Conservation (phyloP, 768 basidiomycete species). For the Floccularia luteovirens region DNA sequence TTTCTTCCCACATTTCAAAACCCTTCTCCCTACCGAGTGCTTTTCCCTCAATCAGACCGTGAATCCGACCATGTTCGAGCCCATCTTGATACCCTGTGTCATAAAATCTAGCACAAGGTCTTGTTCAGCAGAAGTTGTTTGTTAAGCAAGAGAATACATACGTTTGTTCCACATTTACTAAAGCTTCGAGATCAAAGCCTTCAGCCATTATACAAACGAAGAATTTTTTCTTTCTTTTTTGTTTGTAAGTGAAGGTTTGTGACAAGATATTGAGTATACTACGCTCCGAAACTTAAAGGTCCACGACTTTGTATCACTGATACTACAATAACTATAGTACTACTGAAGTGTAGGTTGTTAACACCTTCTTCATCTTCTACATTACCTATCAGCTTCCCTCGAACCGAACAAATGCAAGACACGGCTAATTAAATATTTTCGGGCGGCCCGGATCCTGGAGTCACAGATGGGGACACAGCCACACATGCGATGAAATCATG, state of each 20-base stretch:
- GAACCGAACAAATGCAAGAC: too few species aligned
- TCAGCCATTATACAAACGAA: slow-evolving; percentile 7
- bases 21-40: slow-evolving; percentile 85
- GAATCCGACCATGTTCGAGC: slow-evolving; percentile 74
- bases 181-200: slow-evolving; percentile 41
- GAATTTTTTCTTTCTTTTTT: background rate
- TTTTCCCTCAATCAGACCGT: slow-evolving; percentile 87
- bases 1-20: slow-evolving; percentile 96
- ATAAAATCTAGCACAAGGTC: slow-evolving; percentile 55
- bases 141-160: slow-evolving; percentile 13
- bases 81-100: slow-evolving; percentile 73
- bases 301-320: too few species aligned
- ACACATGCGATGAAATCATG: too few species aligned
- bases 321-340: too few species aligned
- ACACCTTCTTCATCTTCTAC: too few species aligned
- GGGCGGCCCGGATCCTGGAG: too few species aligned
- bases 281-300: too few species aligned
- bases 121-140: background rate
- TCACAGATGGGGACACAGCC: too few species aligned
- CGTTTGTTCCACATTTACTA: slow-evolving; percentile 53
- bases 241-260: background rate
- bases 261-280: background rate
- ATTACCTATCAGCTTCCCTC: too few species aligned
- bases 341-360: too few species aligned
- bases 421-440: too few species aligned